Percentiles rank a stretch among this genome's conserved stretches.
Evolutionary conservation across 495 filamentous ascomycete genomes (phyloP).

Genomic region (Evernia prunastri): DNA sequence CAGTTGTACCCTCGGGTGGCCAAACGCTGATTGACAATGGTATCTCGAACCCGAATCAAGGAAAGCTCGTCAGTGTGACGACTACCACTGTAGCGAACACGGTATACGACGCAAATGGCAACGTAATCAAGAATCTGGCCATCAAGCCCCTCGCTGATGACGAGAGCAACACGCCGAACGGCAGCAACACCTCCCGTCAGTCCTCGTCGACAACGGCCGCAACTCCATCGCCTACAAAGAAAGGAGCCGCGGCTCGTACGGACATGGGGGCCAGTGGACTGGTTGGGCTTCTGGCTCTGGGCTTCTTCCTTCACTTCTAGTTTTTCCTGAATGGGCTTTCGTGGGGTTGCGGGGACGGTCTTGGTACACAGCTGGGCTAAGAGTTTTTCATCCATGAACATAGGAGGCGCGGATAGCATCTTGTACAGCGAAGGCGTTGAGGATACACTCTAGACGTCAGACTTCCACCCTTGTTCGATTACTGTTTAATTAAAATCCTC

Average conservation of each 20-base stretch:
- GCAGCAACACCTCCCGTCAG: slow-evolving; percentile 31
- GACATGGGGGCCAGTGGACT: not conserved
- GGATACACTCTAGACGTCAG: not conserved
- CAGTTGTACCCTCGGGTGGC: slow-evolving; percentile 46
- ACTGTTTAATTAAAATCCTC: not conserved
- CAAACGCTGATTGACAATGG: slow-evolving; percentile 49
- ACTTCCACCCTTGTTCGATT: not conserved
- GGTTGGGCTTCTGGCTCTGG: not conserved
- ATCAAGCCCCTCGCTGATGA: slow-evolving; percentile 47
- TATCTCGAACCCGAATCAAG: slow-evolving; percentile 44
- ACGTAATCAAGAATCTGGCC: slow-evolving; percentile 44
- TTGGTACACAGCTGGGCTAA: not conserved
- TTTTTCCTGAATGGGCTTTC: not conserved
- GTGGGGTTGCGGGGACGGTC: not conserved
- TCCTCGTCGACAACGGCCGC: slow-evolving; percentile 5
- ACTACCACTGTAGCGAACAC: slow-evolving; percentile 43
- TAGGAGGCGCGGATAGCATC: not conserved
- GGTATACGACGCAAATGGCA: slow-evolving; percentile 51
- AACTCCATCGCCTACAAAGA: slow-evolving; percentile 15
- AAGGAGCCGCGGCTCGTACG: slow-evolving; percentile 7
- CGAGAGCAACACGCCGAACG: slow-evolving; percentile 49
- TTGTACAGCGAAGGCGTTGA: not conserved
- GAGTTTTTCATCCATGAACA: not conserved
- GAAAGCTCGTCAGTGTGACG: slow-evolving; percentile 54
- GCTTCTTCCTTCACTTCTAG: not conserved